Percentiles rank a stretch among this genome's conserved stretches.
phyloP scores from a whole-genome alignment of 148 eudicot species.

The Chenopodium album region DNA sequence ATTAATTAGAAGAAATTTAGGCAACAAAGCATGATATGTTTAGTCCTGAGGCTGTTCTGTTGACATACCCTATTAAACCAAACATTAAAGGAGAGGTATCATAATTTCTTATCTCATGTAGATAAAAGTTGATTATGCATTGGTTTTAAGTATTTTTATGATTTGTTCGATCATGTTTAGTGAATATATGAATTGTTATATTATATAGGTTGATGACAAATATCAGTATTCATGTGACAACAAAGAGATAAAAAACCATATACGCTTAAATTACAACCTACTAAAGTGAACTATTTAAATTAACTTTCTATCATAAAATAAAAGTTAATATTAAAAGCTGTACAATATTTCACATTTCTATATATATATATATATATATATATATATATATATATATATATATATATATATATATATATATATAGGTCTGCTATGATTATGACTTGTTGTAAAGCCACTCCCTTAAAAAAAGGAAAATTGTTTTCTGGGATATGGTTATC shows the following conservation, averaged over 20 bases:
- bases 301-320: too few relatives aligned
- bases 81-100: conserved; percentile 69
- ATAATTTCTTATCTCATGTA: background rate
- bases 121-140: background rate
- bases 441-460: too few relatives aligned
- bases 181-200: background rate
- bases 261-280: too few relatives aligned
- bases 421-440: too few relatives aligned
- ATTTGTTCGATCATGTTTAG: background rate
- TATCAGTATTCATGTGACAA: conserved; percentile 83
- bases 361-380: too few relatives aligned
- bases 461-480: too few relatives aligned
- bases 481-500: too few relatives aligned
- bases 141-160: background rate
- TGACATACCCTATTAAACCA: conserved; percentile 65
- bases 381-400: too few relatives aligned
- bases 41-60: conserved; percentile 75
- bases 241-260: conserved; percentile 37
- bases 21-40: background rate
- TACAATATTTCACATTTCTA: too few relatives aligned
- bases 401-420: too few relatives aligned
- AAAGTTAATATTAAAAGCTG: too few relatives aligned
- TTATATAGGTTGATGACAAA: conserved; percentile 77
- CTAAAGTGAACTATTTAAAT: too few relatives aligned
- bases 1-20: background rate